Conservation (phyloP, 805 yeast species). For the Barnettozyma californica region DNA sequence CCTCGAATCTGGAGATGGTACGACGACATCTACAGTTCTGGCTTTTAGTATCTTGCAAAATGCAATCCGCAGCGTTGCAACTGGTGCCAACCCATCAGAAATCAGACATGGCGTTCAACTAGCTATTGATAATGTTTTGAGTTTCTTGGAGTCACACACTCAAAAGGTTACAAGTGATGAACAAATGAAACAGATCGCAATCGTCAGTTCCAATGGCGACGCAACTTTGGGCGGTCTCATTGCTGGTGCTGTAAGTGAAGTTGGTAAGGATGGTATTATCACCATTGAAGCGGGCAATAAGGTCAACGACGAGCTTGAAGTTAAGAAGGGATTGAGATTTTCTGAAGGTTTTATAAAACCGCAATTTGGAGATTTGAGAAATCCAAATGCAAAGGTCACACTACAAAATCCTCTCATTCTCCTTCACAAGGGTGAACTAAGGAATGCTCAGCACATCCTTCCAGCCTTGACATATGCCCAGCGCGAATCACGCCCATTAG, state of each 20-base stretch:
- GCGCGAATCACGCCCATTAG: conserved; percentile 87
- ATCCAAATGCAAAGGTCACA: conserved; percentile 88
- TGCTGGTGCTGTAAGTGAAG: conserved; percentile 97
- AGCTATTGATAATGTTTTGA: conserved; percentile 90
- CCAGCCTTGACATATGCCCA: conserved; percentile 92
- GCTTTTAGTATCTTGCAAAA: conserved; percentile 95
- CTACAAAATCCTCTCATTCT: conserved; percentile 88
- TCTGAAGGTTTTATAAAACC: conserved; percentile 97
- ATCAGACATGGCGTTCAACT: conserved; percentile 95
- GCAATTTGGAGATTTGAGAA: conserved; percentile 74
- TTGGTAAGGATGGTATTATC: conserved; percentile 98
- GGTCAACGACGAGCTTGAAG: conserved; percentile 91
- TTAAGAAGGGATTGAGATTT: conserved; percentile 97
- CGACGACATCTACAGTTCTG: conserved; percentile 94
- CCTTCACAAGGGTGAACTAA: conserved; percentile 32
- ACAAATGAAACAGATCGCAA: conserved; percentile 97
- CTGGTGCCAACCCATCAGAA: conserved; percentile 99
- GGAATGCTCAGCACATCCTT: conserved; percentile 45
- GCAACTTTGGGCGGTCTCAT: conserved; percentile 83
- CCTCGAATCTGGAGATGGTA: conserved; percentile 98
- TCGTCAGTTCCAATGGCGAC: conserved; percentile 97
- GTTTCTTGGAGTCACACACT: conserved; percentile 77
- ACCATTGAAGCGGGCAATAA: conserved; percentile 98
- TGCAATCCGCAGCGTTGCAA: conserved; percentile 94
- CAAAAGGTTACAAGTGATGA: conserved; percentile 90